These are phyloP conservation scores for Ustilago loliicola DNA, from an alignment of 1,284 basidiomycete species.

Conservation along the genomic window DNA sequence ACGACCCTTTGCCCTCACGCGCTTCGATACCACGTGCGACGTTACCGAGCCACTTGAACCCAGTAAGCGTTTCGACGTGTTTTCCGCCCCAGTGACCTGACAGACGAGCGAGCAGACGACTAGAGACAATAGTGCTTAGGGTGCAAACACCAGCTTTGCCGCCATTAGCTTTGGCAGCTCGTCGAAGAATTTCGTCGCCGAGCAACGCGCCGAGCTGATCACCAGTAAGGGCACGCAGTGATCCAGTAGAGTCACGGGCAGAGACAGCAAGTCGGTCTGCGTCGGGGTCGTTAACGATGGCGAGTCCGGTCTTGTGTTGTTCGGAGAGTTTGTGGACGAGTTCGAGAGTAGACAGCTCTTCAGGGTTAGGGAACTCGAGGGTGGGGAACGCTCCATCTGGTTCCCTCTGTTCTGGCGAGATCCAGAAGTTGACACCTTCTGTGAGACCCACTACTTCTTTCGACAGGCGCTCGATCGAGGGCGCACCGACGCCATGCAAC, in stretches of 20 bases:
- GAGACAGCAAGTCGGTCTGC: conserved; percentile 61
- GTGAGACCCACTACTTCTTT: conserved; percentile 48
- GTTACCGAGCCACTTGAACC: conserved; percentile 67
- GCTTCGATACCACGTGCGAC: conserved; percentile 52
- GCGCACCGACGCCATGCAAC: conserved; percentile 62
- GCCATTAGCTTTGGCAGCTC: conserved; percentile 31
- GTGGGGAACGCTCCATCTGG: conserved; percentile 64
- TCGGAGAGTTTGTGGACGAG: conserved; percentile 62
- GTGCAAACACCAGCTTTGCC: conserved; percentile 42
- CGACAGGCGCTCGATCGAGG: conserved; percentile 42
- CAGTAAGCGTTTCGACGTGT: conserved; percentile 62
- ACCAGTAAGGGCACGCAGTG: conserved; percentile 57
- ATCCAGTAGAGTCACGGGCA: conserved; percentile 49
- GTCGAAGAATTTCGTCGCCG: conserved; percentile 59
- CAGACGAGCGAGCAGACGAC: conserved; percentile 55
- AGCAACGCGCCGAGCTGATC: conserved; percentile 62
- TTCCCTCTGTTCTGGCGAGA: conserved; percentile 57
- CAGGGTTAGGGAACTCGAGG: conserved; percentile 64
- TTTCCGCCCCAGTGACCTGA: conserved; percentile 47
- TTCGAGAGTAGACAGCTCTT: conserved; percentile 61
- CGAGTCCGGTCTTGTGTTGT: conserved; percentile 50
- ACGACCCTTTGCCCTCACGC: conserved; percentile 45
- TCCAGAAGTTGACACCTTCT: conserved; percentile 49
- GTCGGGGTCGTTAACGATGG: conserved; percentile 65
- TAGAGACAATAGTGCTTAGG: conserved; percentile 61